These are phyloP conservation scores for Dendrostoma leiphaemia DNA, from an alignment of 2,329 filamentous ascomycete genomes.

Conservation along the genomic window DNA sequence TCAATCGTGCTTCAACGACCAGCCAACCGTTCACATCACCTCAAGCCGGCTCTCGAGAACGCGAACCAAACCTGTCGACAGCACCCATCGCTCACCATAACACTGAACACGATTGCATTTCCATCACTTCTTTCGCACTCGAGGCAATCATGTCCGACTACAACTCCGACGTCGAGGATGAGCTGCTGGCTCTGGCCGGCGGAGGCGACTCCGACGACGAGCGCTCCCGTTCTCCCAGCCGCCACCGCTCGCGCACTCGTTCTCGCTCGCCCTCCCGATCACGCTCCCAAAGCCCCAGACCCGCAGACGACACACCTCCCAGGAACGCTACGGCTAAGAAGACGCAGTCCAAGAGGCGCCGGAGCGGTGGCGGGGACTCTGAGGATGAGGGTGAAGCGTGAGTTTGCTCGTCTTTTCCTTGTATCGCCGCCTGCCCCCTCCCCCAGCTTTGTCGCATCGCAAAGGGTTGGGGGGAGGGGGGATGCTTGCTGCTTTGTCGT, in stretches of 20 bases:
- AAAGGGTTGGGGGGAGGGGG: background rate
- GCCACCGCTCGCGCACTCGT: constrained; percentile 51
- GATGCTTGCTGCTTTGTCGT: background rate
- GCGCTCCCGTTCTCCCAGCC: constrained; percentile 51
- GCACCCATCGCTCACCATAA: background rate
- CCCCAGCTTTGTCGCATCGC: background rate
- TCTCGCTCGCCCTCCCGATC: constrained; percentile 6
- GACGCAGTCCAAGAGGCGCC: constrained; percentile 44
- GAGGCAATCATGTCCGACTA: constrained; percentile 66
- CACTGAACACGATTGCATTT: background rate
- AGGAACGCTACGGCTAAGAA: constrained; percentile 33
- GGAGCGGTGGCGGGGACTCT: constrained; percentile 58
- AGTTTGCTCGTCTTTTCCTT: constrained; percentile 39
- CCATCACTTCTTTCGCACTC: background rate
- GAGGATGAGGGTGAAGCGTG: constrained; percentile 82
- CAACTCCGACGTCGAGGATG: constrained; percentile 66
- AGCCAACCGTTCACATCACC: background rate
- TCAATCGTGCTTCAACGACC: background rate
- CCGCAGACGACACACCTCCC: constrained; percentile 18
- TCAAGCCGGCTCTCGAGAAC: background rate
- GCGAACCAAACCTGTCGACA: background rate
- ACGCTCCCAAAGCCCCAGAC: constrained; percentile 35
- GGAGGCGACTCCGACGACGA: constrained; percentile 64
- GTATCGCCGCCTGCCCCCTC: constrained; percentile 1
- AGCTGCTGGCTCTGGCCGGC: constrained; percentile 88